These are phyloP conservation scores for Austroboletus novae-zelandiae DNA, from an alignment of 1,284 basidiomycete species.

Conservation along the genomic window DNA sequence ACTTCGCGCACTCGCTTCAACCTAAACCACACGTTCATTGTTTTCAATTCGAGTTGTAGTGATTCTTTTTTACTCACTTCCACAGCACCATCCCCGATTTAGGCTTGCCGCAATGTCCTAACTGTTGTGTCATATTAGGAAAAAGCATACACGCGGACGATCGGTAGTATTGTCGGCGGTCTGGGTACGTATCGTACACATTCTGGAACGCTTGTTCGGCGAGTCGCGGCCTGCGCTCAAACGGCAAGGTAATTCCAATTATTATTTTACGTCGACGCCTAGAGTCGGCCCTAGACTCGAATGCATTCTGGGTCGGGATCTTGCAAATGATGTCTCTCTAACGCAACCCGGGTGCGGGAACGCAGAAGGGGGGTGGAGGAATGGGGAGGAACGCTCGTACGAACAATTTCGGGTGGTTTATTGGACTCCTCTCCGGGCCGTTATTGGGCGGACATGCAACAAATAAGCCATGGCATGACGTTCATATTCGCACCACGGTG, in stretches of 20 bases:
- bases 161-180: slow-evolving; percentile 20
- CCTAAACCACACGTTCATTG: not conserved
- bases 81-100: not conserved
- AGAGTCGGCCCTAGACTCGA: not conserved
- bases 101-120: slow-evolving; percentile 4
- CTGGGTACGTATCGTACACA: not conserved
- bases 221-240: not conserved
- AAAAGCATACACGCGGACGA: slow-evolving; percentile 6
- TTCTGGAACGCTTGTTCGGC: slow-evolving; percentile 1
- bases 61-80: not conserved
- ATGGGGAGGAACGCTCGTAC: too few species aligned
- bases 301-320: too few species aligned
- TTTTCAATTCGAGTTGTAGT: not conserved
- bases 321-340: too few species aligned
- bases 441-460: not conserved
- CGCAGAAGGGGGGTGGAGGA: too few species aligned
- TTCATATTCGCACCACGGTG: slow-evolving; percentile 2
- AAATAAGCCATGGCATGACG: not conserved
- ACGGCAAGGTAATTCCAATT: not conserved
- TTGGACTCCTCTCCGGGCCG: not conserved
- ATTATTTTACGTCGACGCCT: slow-evolving; percentile 2
- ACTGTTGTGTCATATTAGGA: not conserved
- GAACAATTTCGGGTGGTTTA: slow-evolving; percentile 12
- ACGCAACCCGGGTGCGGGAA: not conserved
- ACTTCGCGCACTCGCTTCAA: not conserved